Evolutionary conservation across 768 basidiomycete species (phyloP).

Genomic region (Candolleomyces eurysporus): DNA sequence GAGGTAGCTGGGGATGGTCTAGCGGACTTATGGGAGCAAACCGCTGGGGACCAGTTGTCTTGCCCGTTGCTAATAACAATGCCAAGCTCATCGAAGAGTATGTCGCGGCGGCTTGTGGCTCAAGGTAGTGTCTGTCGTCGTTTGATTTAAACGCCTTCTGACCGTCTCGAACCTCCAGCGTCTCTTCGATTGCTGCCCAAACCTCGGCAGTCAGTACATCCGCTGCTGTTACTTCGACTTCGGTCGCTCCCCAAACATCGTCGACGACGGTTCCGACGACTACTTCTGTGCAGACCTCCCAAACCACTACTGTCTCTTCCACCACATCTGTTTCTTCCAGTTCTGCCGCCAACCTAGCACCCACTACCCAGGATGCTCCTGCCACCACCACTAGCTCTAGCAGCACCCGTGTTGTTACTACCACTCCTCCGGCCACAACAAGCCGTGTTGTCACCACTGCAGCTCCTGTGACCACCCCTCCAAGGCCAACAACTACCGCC

Average conservation of each 20-base stretch:
- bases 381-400: conserved; percentile 6
- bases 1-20: conserved; percentile 45
- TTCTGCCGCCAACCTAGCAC: conserved; percentile 13
- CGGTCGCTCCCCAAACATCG: conserved; percentile 6
- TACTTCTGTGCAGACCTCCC: too few relatives aligned
- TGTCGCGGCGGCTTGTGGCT: conserved; percentile 45
- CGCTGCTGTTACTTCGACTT: conserved; percentile 13
- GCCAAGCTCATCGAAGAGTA: conserved; percentile 8
- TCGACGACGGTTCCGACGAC: too few relatives aligned
- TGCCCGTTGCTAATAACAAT: conserved; percentile 29
- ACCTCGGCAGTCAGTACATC: conserved; percentile 7
- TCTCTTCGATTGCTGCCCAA: conserved; percentile 7
- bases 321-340: conserved; percentile 19
- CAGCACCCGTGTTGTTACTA: too few relatives aligned
- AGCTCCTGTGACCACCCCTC: conserved; percentile 1
- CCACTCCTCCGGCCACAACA: too few relatives aligned
- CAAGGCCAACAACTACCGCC: conserved; percentile 12
- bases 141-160: not conserved
- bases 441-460: too few relatives aligned
- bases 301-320: conserved; percentile 13
- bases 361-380: conserved; percentile 3
- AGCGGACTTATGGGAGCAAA: conserved; percentile 51
- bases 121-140: conserved; percentile 7
- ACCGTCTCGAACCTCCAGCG: not conserved
- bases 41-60: conserved; percentile 54